These are phyloP conservation scores for Cutaneotrichosporon cutaneum DNA, from an alignment of 1,284 basidiomycete species.

Conservation along the genomic window DNA sequence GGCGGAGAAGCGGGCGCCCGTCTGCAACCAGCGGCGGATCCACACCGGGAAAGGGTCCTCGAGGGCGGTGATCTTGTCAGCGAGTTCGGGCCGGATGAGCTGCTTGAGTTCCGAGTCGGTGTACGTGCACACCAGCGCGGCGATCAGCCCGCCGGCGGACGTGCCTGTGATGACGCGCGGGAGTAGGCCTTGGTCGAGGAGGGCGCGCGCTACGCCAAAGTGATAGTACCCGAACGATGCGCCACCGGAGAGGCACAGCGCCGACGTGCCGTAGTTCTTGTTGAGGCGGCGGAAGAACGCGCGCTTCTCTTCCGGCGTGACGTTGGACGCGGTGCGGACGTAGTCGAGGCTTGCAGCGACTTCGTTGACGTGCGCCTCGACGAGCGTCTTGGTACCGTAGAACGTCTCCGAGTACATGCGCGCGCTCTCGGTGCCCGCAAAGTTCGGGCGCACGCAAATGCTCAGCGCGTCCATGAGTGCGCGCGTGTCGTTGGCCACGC, in stretches of 20 bases:
- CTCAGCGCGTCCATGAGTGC: conserved; percentile 87
- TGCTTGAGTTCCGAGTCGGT: conserved; percentile 82
- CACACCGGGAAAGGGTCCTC: conserved; percentile 77
- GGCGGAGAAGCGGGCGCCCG: conserved; percentile 91
- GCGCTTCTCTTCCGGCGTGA: conserved; percentile 84
- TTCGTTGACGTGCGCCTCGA: conserved; percentile 85
- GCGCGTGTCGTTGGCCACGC: conserved; percentile 64
- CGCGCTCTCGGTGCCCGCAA: conserved; percentile 88
- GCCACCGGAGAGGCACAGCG: conserved; percentile 90
- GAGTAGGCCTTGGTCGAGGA: conserved; percentile 81
- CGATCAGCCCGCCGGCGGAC: conserved; percentile 86
- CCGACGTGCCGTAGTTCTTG: conserved; percentile 83
- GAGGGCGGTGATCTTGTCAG: conserved; percentile 85
- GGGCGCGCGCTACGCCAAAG: conserved; percentile 86
- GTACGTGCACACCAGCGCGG: conserved; percentile 75
- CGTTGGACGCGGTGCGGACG: conserved; percentile 67
- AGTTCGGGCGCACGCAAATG: conserved; percentile 88
- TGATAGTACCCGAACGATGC: conserved; percentile 80
- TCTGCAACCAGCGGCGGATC: conserved; percentile 75
- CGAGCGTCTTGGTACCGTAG: conserved; percentile 78
- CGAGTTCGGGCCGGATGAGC: conserved; percentile 76
- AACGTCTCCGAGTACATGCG: conserved; percentile 86
- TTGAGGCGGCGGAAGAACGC: conserved; percentile 87
- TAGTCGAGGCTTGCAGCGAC: conserved; percentile 70
- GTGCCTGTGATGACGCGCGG: conserved; percentile 88